Evolutionary conservation across 2,329 filamentous ascomycete species (phyloP), one percentile per base, ranked within the genome.

Genomic region (Colletotrichum magnum): DNA sequence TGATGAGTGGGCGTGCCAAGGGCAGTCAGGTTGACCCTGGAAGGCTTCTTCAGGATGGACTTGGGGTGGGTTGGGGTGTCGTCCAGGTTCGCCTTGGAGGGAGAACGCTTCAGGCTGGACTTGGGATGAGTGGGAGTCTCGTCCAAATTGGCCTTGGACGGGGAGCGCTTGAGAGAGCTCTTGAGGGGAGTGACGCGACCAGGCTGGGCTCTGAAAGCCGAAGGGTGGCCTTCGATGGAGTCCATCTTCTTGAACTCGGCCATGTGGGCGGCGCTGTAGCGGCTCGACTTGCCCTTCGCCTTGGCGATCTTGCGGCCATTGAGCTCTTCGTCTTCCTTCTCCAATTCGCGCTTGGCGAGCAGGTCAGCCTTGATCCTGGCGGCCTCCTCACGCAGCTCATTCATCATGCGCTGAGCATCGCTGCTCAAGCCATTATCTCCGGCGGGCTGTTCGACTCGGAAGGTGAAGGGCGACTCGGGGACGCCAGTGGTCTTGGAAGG

Each of bases 161-260:
- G 82, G 1, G 84, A 76, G 53, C 77, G 77, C 72, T 82, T 85
- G 53, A 81, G 72, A 24, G 73, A 72, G 32, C 79, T 75, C 64
- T 75, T 75, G 60, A 82, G 77, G 10, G 89, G 87, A n/a, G 87
- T 86, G 72, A 84, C 80, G 9, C 86, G 85, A 43, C 80, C 85
- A 5, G 85, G 80, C 69, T 88, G 85, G 24, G 87, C 87, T 71
- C 93, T 87, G 83, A 91, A 96, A 16, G 92, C 89, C 12, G 95
- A 97, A 9, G 94, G 87, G 78, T 98, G 95, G 71, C 91, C 91
- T 51, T 90, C 93, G 76, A 98, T 98, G 2, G 95, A 98, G 78
- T 97, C 94, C 95, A 98, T 98, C 85, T 97, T 98, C 82, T 94
- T 94, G 83, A 98, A 98, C 76, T 95, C 89, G 58, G 91, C 90